phyloP scores from a whole-genome alignment of 306 rosid species.

The Acacia crassicarpa region DNA sequence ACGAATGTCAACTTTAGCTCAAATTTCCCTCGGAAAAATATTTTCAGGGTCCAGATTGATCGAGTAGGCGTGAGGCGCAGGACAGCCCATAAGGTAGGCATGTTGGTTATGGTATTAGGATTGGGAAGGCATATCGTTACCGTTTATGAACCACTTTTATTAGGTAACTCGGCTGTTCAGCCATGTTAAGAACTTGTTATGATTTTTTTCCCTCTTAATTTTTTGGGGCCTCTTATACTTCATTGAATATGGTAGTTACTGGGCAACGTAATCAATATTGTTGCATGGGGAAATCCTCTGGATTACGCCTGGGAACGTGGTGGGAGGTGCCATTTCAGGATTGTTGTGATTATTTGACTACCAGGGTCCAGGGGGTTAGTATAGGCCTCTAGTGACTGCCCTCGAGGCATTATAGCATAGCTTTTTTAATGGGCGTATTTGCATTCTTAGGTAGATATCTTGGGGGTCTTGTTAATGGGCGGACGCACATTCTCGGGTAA shows the following conservation, averaged over 20 bases:
- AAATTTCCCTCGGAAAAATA: constrained; percentile 57
- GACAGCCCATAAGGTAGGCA: constrained; percentile 54
- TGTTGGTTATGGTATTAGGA: constrained; percentile 37
- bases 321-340: background rate
- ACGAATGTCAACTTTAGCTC: constrained; percentile 45
- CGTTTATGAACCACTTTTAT: constrained; percentile 12
- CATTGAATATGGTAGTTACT: constrained; percentile 11
- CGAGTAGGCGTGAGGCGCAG: constrained; percentile 56
- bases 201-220: constrained; percentile 10
- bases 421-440: background rate
- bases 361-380: background rate
- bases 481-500: background rate
- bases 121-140: constrained; percentile 30
- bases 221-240: background rate
- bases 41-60: constrained; percentile 70
- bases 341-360: background rate
- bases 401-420: background rate
- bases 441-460: background rate
- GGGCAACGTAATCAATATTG: constrained; percentile 19
- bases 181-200: constrained; percentile 41
- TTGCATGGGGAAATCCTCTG: constrained; percentile 9
- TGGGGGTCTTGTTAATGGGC: too few relatives aligned
- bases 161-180: constrained; percentile 29
- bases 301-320: background rate
- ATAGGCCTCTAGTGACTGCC: background rate